These are phyloP conservation scores for Pyrrhoderma noxium DNA, from an alignment of 1,284 basidiomycete genomes.

Conservation along the genomic window DNA sequence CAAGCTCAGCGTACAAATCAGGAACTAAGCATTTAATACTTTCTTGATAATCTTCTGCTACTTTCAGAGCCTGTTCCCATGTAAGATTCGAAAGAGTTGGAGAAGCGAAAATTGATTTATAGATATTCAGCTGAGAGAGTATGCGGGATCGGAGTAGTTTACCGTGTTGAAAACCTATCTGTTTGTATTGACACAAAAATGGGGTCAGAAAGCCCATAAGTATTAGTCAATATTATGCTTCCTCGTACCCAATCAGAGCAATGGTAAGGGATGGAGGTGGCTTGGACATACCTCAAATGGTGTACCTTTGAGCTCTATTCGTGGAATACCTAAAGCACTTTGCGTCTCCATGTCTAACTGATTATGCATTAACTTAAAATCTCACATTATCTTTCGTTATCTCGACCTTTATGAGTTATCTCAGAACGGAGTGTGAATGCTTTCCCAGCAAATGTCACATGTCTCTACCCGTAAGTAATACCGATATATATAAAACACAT, in stretches of 20 bases:
- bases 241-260: too few species aligned
- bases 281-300: conserved; percentile 22
- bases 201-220: background rate
- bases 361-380: too few species aligned
- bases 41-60: conserved; percentile 24
- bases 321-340: conserved; percentile 15
- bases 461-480: too few species aligned
- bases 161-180: conserved; percentile 30
- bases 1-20: conserved; percentile 29
- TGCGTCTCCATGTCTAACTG: too few species aligned
- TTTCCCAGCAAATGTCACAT: too few species aligned
- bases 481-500: too few species aligned
- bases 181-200: background rate
- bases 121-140: conserved; percentile 27
- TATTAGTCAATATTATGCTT: background rate
- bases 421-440: too few species aligned
- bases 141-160: conserved; percentile 25
- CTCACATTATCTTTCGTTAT: too few species aligned
- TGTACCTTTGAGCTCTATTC: conserved; percentile 21
- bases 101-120: conserved; percentile 27
- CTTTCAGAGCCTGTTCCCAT: conserved; percentile 27
- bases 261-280: too few species aligned
- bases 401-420: too few species aligned
- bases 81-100: conserved; percentile 26
- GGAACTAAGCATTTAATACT: conserved; percentile 26